phyloP scores from a whole-genome alignment of 768 basidiomycete genomes.

The Trametes coccinea region DNA sequence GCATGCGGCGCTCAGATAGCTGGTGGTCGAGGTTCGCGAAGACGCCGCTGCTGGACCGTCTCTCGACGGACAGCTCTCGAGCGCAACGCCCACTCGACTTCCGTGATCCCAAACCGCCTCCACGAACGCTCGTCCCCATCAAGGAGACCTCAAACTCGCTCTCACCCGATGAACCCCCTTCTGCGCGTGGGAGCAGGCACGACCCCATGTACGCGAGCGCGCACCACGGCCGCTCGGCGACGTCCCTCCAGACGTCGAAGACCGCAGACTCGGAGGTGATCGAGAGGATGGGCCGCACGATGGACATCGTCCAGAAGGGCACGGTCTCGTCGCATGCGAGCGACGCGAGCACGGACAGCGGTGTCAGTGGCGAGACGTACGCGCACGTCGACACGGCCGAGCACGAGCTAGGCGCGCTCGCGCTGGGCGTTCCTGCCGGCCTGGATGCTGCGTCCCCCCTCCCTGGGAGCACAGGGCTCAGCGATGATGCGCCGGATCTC shows the following conservation, averaged over 20 bases:
- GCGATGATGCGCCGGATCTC: neutral
- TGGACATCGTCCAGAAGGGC: conserved; percentile 66
- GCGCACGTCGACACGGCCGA: neutral
- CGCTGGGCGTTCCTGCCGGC: conserved; percentile 7
- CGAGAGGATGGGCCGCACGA: conserved; percentile 61
- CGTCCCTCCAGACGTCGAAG: conserved; percentile 51
- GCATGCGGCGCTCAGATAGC: conserved; percentile 64
- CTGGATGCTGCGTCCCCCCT: neutral
- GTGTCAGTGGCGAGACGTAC: conserved; percentile 3
- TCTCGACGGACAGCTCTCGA: conserved; percentile 38
- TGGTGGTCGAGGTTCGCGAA: conserved; percentile 81
- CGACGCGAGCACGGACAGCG: conserved; percentile 14
- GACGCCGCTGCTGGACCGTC: conserved; percentile 61
- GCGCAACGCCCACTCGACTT: conserved; percentile 46
- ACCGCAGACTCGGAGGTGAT: conserved; percentile 72
- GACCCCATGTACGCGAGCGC: conserved; percentile 28
- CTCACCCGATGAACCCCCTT: conserved; percentile 19
- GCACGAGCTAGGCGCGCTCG: conserved; percentile 7
- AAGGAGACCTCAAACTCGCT: conserved; percentile 49
- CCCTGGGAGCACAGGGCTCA: neutral
- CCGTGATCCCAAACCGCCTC: conserved; percentile 80
- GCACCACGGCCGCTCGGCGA: conserved; percentile 34
- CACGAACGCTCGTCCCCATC: conserved; percentile 58
- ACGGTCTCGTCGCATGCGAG: conserved; percentile 28
- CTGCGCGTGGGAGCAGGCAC: conserved; percentile 18